These are phyloP conservation scores for Gastrolobium villosum DNA, from an alignment of 306 rosid species.

Conservation along the genomic window DNA sequence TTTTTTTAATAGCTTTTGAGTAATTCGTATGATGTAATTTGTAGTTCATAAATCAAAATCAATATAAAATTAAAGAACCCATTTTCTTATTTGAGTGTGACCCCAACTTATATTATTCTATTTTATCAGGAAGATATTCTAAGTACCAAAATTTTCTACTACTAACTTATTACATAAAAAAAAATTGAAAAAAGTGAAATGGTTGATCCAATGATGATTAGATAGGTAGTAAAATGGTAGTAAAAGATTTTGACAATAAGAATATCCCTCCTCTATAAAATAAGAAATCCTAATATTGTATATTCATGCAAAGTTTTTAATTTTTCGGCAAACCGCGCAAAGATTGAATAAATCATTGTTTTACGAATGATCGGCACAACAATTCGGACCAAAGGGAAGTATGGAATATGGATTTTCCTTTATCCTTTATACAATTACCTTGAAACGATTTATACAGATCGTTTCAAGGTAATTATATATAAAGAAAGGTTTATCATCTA, in stretches of 20 bases:
- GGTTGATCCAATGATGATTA: too few relatives aligned
- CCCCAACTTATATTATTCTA: background rate
- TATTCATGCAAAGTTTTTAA: background rate
- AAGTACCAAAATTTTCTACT: too few relatives aligned
- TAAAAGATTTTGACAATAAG: too few relatives aligned
- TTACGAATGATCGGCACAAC: background rate
- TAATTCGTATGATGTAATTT: background rate
- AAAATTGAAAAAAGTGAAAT: too few relatives aligned
- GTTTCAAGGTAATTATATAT: too few relatives aligned
- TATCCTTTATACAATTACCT: too few relatives aligned
- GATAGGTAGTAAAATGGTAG: too few relatives aligned
- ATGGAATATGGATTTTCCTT: conserved; percentile 28
- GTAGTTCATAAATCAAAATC: background rate
- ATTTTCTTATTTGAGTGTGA: background rate
- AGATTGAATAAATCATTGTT: background rate
- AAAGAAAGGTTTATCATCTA: too few relatives aligned
- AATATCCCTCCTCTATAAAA: too few relatives aligned
- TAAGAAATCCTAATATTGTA: background rate
- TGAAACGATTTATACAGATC: too few relatives aligned
- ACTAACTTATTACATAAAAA: too few relatives aligned
- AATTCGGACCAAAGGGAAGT: background rate
- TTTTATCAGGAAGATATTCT: too few relatives aligned
- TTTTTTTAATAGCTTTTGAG: background rate
- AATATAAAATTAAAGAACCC: background rate
- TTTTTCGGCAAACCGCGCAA: background rate